Evolutionary conservation across 352 stramenopile genomes (phyloP).

Genomic region (Globisporangium abappressorium): DNA sequence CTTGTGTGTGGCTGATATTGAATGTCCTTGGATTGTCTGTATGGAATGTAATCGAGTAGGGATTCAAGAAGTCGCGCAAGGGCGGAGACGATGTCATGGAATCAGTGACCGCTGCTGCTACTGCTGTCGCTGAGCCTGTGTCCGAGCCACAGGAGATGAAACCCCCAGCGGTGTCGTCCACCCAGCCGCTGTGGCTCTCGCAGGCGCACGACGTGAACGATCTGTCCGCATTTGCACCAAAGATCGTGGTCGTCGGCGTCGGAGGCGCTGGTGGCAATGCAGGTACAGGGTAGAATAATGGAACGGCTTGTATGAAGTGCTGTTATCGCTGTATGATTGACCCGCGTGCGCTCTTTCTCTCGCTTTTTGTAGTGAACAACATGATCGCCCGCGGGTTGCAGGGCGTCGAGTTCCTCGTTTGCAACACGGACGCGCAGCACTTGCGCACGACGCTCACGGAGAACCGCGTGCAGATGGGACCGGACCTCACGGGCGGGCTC

Average conservation of each 20-base stretch:
- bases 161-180: conserved; percentile 42
- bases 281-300: conserved; percentile 25
- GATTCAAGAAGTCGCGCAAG: conserved; percentile 56
- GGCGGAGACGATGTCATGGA: conserved; percentile 21
- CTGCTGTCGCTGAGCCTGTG: conserved; percentile 1
- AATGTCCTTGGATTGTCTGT: neutral
- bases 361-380: conserved; percentile 66
- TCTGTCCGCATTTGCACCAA: conserved; percentile 73
- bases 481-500: conserved; percentile 80
- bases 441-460: conserved; percentile 88
- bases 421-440: conserved; percentile 91
- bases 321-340: neutral
- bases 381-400: conserved; percentile 85
- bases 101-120: neutral
- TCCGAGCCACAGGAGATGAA: conserved; percentile 38
- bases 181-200: conserved; percentile 74
- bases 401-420: conserved; percentile 87
- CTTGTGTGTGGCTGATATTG: conserved; percentile 1
- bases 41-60: conserved; percentile 21
- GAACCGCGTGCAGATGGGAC: conserved; percentile 89
- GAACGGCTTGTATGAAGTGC: neutral
- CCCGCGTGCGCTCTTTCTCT: neutral
- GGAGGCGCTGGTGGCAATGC: conserved; percentile 88
- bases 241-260: conserved; percentile 86
- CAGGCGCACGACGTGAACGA: conserved; percentile 61